These are phyloP conservation scores for Lentinula edodes DNA, from an alignment of 768 basidiomycete species.

Conservation along the genomic window DNA sequence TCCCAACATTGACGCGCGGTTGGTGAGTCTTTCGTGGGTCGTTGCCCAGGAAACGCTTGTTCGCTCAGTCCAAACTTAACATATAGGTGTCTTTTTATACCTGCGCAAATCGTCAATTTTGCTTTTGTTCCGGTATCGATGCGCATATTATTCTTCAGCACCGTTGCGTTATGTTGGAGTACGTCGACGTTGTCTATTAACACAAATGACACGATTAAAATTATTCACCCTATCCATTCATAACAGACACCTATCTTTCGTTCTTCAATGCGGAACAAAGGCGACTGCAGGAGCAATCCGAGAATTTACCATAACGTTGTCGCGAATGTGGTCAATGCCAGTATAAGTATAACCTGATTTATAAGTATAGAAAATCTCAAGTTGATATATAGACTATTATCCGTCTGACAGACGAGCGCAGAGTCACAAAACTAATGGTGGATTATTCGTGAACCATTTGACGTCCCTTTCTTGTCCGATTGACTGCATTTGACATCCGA, in stretches of 20 bases:
- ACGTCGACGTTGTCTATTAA: constrained; percentile 40
- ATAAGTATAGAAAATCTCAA: background rate
- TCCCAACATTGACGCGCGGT: constrained; percentile 43
- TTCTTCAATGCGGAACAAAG: background rate
- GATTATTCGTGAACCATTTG: no score
- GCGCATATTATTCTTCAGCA: constrained; percentile 56
- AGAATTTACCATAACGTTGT: background rate
- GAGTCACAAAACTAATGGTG: no score
- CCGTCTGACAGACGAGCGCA: no score
- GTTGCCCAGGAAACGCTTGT: background rate
- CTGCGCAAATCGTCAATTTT: constrained; percentile 43
- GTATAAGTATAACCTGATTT: background rate
- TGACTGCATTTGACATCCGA: no score
- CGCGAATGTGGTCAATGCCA: constrained; percentile 23
- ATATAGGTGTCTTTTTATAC: constrained; percentile 44
- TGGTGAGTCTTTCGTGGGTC: constrained; percentile 29
- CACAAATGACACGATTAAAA: background rate
- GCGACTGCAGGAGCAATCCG: background rate
- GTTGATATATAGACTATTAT: background rate
- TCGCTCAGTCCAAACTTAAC: background rate
- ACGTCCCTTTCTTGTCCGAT: no score
- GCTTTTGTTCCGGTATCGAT: constrained; percentile 8
- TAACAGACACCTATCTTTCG: background rate
- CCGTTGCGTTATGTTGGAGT: constrained; percentile 41
- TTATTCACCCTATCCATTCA: background rate